Evolutionary conservation across 164 flowering plant genomes (phyloP), one percentile per base, ranked within the genome.

Genomic region (Euptelea pleiosperma): DNA sequence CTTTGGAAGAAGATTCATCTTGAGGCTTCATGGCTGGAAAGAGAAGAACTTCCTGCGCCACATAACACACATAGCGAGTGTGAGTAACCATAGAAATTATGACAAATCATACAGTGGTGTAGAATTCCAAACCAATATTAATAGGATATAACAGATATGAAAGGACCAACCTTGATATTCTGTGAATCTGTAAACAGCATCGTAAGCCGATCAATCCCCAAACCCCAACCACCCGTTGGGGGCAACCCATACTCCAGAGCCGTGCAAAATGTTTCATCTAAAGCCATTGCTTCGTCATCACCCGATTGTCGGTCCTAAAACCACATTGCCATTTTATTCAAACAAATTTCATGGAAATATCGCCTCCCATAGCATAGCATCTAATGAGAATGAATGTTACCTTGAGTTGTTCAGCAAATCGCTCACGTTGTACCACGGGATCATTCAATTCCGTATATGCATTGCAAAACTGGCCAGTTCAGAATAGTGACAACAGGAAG

Each of bases 361-460:
- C 25, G 12, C 24, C 21, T 14, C 29, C 18, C 39, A 21, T 4
- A n/a, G 3, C 25, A 37, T 19, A 18, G 8, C 14, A 43, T 52
- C 19, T 12, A 24, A 48, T 5, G 9, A 40, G 18, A 3, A n/a
- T 34, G 19, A 30, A 3, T 5, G 1, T 31, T 79, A 90, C 97
- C 97, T 93, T 93, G 29, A 93, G 85, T 67, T 93, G 99, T 33
- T 85, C 95, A 55, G 89, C 87, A 76, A 93, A 93, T 26, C 99
- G 76, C 35, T 86, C 82, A 8, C 96, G 87, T 71, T 93, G 97
- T 50, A 88, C 96, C 2, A 86, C 89, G 55, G 99, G 99, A 64
- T 93, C 97, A 76, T 93, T 93, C 78, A 91, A 70, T 65, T 93
- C 99, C 1, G 99, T 90, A 68, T 93, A 93, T 5, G 99, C 97